phyloP scores from a whole-genome alignment of 345 rosid genomes.

The Citrus inodora region DNA sequence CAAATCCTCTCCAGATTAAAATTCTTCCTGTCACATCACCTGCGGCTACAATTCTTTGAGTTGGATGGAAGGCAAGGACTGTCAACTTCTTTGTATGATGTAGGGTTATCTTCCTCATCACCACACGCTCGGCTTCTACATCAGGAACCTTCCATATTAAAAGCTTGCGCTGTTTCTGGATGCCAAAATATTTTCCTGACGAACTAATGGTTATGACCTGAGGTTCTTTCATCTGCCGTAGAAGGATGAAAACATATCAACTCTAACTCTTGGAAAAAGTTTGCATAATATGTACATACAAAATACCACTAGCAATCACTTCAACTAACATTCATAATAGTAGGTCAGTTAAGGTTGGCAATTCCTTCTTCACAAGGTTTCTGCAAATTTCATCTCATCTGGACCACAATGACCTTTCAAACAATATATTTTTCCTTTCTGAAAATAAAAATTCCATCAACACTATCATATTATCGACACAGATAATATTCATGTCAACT shows the following conservation, averaged over 20 bases:
- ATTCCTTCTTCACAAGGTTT: background rate
- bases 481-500: background rate
- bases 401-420: background rate
- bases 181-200: constrained; percentile 62
- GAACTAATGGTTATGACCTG: constrained; percentile 57
- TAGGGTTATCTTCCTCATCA: constrained; percentile 51
- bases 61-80: constrained; percentile 79
- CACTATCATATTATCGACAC: background rate
- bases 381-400: background rate
- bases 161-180: constrained; percentile 50
- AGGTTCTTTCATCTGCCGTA: constrained; percentile 58
- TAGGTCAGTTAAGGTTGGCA: background rate
- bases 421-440: background rate
- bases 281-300: background rate
- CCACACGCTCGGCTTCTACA: constrained; percentile 37
- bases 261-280: background rate
- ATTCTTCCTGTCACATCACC: constrained; percentile 95
- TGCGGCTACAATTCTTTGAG: constrained; percentile 71
- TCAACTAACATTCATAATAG: background rate
- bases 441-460: background rate
- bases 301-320: background rate
- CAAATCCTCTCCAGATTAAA: constrained; percentile 86
- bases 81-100: constrained; percentile 80
- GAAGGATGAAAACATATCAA: background rate
- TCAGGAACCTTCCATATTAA: constrained; percentile 72